Conservation (phyloP, 129 eudicot genomes). For the Flaveria bidentis region DNA sequence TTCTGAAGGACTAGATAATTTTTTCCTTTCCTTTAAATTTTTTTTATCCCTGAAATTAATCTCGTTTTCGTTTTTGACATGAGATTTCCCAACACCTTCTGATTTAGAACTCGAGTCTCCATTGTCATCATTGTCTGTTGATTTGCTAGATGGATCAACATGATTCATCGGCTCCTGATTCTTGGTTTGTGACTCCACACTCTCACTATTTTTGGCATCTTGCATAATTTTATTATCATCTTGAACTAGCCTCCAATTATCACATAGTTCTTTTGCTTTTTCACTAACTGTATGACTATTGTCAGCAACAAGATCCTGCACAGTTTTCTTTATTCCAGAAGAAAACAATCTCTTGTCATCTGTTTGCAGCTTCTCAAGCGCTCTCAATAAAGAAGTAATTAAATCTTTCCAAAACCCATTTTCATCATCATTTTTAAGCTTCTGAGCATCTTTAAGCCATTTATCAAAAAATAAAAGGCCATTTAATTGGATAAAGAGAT, state of each 20-base stretch:
- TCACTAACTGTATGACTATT: constrained; percentile 42
- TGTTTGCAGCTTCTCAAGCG: constrained; percentile 54
- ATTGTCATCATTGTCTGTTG: constrained; percentile 11
- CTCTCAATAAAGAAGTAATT: constrained; percentile 44
- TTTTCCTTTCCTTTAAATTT: constrained; percentile 16
- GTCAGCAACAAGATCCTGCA: constrained; percentile 47
- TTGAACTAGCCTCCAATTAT: constrained; percentile 45
- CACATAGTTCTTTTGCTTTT: constrained; percentile 51
- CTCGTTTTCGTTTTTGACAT: constrained; percentile 34
- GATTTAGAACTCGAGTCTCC: constrained; percentile 4
- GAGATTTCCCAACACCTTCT: constrained; percentile 15
- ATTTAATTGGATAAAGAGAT: constrained; percentile 60
- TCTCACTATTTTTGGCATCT: constrained; percentile 33
- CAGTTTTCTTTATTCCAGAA: constrained; percentile 51
- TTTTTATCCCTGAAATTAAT: constrained; percentile 22
- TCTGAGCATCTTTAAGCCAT: constrained; percentile 65
- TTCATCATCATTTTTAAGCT: constrained; percentile 26
- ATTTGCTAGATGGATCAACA: constrained; percentile 20
- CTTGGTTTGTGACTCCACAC: constrained; percentile 9
- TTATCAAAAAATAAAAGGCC: constrained; percentile 51
- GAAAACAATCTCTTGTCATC: constrained; percentile 36
- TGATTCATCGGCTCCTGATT: constrained; percentile 32
- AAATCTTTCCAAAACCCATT: constrained; percentile 50
- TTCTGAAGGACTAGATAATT: constrained; percentile 30
- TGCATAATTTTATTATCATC: constrained; percentile 19